Evolutionary conservation across 2,329 filamentous ascomycete species (phyloP), one percentile per base, ranked within the genome.

Genomic region (Cladosporium halotolerans): DNA sequence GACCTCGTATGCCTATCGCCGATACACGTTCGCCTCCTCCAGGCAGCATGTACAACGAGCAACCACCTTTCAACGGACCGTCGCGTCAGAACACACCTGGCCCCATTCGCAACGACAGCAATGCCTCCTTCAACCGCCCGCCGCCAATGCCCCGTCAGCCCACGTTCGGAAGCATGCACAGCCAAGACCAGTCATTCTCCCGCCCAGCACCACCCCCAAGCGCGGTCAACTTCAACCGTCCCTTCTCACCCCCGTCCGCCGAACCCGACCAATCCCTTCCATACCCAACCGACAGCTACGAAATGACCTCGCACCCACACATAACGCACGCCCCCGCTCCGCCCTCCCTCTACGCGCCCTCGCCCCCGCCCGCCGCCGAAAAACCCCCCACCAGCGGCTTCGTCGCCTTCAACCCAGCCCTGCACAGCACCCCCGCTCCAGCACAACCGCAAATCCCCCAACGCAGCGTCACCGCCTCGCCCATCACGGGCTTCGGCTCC

Each of bases 381-480:
- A 28, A 28, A 7, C 23, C 23, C 23, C 7, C 23, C 23, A 36
- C 42, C 5, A 57, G 59, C 33, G 58, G 58, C 34, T 69, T 68
- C 50, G 57, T 64, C 6, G 63, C 67, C 13, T 70, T 68, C 65
- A 67, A 64, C 34, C 65, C 66, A 9, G 46, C 57, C 9, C 23
- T 59, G 9, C 52, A 52, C 14, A 54, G 18, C 38, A 55, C 58
- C 11, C 54, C 58, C 4, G 42, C 32, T 10, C 55, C 53, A 8
- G 48, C 11, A 14, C n/a, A 32, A n/a, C 42, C 52, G 2, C 56
- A 57, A 13, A 49, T 53, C 39, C 58, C 58, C 9, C 53, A 55
- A 34, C 48, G 60, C 13, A 62, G 58, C 42, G 42, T 61, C 18
- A 62, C 60, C 6, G 55, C 59, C 14, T 38, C 48, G 4, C 19